Base-by-base conservation (phyloP, 331 rosid genomes). In the Spiraea crenata region DNA sequence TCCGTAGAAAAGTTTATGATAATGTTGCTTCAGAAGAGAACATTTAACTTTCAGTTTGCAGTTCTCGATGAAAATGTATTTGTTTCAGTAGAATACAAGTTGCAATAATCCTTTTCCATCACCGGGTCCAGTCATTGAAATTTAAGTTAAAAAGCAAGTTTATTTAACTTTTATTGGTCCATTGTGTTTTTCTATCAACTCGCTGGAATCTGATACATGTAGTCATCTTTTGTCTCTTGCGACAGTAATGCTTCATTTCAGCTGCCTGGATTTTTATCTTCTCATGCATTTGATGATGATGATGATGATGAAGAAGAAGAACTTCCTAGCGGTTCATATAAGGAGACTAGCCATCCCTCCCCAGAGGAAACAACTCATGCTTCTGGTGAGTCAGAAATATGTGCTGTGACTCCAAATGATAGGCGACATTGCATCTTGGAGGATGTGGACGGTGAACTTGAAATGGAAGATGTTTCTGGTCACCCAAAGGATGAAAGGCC, bases 381-480 rank as follows among this genome's bases (percentile, higher is more conserved):
- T 50, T 63, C 84, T 55, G 97, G 87, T 63, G 99, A 92, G 66
- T 78, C 87, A 60, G 96, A 95, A 86, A 67, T 91, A 40, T 75
- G 82, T 76, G 78, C 83, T 46, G 82, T 82, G 62, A 90, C 98
- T 56, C 96, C 96, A 76, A 88, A 66, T 80, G 99, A 95, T 84
- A 88, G 96, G 85, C 96, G 98, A 49, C 98, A 91, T 65, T 85
- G 86, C 84, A 92, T 95, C 79, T 86, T 95, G 81, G 97, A 91
- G 84, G 98, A 95, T 67, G 98, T 95, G 63, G 99, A 95, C 38
- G 96, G 96, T 37, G 98, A 95, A 57, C 96, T 95, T 55, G 99
- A 95, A 85, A 95, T 95, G 99, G 99, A 95, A 84, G 98, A 95
- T 82, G 99, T 95, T 65, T 91, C 99, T 65, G 99, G 91, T 66